Conservation (phyloP, 2,329 filamentous ascomycete species). For the Apiospora pterosperma region DNA sequence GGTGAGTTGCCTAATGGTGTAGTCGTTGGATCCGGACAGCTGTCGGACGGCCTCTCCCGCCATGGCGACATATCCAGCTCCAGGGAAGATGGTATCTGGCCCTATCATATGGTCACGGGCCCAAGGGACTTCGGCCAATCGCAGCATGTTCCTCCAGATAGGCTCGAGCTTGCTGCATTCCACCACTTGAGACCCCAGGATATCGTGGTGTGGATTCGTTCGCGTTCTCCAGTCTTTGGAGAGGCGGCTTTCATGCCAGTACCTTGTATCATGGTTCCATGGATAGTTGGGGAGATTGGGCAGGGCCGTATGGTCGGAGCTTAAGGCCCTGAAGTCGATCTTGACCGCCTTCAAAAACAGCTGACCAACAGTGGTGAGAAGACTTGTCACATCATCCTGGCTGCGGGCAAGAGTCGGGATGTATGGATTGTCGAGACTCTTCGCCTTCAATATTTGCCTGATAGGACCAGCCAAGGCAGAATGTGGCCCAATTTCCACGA, state of each 20-base stretch:
- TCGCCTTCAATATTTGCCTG: slow-evolving; percentile 25
- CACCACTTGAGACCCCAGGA: slow-evolving; percentile 9
- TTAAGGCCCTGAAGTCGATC: slow-evolving; percentile 11
- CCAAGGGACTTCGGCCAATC: slow-evolving; percentile 31
- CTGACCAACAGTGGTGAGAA: slow-evolving; percentile 13
- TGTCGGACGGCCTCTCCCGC: slow-evolving; percentile 10
- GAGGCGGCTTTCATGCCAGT: slow-evolving; percentile 16
- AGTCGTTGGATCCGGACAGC: neutral
- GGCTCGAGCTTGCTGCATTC: slow-evolving; percentile 7
- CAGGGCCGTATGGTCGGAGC: neutral
- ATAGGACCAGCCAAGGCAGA: slow-evolving; percentile 22
- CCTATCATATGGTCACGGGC: neutral
- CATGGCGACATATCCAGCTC: slow-evolving; percentile 4
- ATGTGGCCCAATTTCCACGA: slow-evolving; percentile 23
- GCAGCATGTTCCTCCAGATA: slow-evolving; percentile 32
- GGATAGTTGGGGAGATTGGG: slow-evolving; percentile 18
- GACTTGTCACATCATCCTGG: slow-evolving; percentile 12
- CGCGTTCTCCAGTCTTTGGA: slow-evolving; percentile 11
- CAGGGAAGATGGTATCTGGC: slow-evolving; percentile 3
- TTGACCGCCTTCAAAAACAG: slow-evolving; percentile 16
- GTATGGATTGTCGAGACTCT: slow-evolving; percentile 10
- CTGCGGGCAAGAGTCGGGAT: slow-evolving; percentile 15
- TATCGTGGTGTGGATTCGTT: slow-evolving; percentile 13
- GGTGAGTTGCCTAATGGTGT: neutral
- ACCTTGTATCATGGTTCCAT: slow-evolving; percentile 18